These are phyloP conservation scores for Kluyveromyces sp. DNA, from an alignment of 1,139 yeast species.

Conservation along the genomic window DNA sequence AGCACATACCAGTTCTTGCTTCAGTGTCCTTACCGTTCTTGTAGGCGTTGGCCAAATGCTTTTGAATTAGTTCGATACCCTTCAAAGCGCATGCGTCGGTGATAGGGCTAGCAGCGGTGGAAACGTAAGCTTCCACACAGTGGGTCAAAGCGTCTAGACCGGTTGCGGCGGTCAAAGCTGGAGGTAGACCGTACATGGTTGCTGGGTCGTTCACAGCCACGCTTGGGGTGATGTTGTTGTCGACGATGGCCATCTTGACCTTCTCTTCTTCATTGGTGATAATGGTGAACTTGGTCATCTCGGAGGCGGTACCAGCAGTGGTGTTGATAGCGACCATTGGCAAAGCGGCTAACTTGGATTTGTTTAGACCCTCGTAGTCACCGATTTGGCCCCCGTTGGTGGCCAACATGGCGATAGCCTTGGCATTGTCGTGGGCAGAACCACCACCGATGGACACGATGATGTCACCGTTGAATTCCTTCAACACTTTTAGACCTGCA, in stretches of 20 bases:
- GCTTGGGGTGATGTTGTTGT: slow-evolving; percentile 19
- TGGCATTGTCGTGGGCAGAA: slow-evolving; percentile 22
- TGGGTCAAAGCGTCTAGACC: slow-evolving; percentile 42
- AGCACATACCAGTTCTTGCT: slow-evolving; percentile 21
- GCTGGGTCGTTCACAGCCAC: slow-evolving; percentile 33
- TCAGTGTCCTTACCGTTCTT: slow-evolving; percentile 16
- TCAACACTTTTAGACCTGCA: slow-evolving; percentile 16
- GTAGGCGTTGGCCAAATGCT: slow-evolving; percentile 15
- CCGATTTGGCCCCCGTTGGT: slow-evolving; percentile 20
- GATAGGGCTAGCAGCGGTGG: slow-evolving; percentile 20
- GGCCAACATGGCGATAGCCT: slow-evolving; percentile 20
- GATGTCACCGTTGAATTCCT: slow-evolving; percentile 13
- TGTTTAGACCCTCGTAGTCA: slow-evolving; percentile 21
- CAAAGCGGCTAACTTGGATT: slow-evolving; percentile 15
- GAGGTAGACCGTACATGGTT: slow-evolving; percentile 38
- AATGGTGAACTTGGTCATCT: slow-evolving; percentile 36
- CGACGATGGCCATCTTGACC: slow-evolving; percentile 21
- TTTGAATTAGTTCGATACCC: slow-evolving; percentile 18
- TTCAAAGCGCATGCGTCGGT: slow-evolving; percentile 21
- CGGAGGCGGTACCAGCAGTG: slow-evolving; percentile 41
- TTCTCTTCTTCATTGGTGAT: slow-evolving; percentile 18
- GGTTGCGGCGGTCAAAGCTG: slow-evolving; percentile 38
- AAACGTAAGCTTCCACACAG: slow-evolving; percentile 37
- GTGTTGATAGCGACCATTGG: slow-evolving; percentile 41
- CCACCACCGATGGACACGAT: slow-evolving; percentile 22